Conservation (phyloP, 1,284 basidiomycete genomes). For the Ustilago sp. region DNA sequence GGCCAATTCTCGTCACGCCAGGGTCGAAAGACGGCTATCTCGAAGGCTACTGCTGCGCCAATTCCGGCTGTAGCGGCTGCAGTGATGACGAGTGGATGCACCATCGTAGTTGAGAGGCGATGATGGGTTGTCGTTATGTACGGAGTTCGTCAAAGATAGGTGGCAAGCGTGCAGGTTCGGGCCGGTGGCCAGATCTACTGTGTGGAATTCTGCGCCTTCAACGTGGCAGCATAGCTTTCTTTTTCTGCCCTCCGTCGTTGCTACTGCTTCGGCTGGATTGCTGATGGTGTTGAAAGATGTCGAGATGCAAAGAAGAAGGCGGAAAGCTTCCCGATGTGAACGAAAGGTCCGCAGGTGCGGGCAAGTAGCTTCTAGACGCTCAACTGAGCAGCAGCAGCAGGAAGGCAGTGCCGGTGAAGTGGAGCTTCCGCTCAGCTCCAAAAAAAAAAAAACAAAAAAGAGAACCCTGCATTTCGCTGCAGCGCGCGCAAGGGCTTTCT, state of each 20-base stretch:
- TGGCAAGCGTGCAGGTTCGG: background rate
- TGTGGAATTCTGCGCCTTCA: background rate
- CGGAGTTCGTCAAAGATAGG: background rate
- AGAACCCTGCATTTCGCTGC: constrained; percentile 43
- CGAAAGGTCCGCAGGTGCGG: constrained; percentile 1
- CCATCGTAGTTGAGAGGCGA: constrained; percentile 24
- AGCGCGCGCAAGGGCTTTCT: constrained; percentile 29
- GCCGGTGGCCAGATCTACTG: constrained; percentile 2
- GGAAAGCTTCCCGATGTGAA: background rate
- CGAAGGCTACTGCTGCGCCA: constrained; percentile 55
- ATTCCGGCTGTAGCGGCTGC: constrained; percentile 53
- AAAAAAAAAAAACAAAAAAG: background rate
- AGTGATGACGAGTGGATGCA: constrained; percentile 54
- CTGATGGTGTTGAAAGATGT: background rate
- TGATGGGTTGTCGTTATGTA: background rate
- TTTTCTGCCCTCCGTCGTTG: background rate
- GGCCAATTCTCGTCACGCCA: constrained; percentile 61
- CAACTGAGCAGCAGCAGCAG: constrained; percentile 5
- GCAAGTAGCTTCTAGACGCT: background rate
- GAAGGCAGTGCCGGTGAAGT: constrained; percentile 12
- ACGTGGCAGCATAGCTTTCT: background rate
- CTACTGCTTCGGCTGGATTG: too few relatives aligned
- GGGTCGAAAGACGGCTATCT: constrained; percentile 55
- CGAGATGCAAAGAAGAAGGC: background rate
- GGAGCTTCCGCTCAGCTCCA: constrained; percentile 8